Conservation (phyloP, 2,329 filamentous ascomycete genomes). For the Chrysosporium keratinophilum region DNA sequence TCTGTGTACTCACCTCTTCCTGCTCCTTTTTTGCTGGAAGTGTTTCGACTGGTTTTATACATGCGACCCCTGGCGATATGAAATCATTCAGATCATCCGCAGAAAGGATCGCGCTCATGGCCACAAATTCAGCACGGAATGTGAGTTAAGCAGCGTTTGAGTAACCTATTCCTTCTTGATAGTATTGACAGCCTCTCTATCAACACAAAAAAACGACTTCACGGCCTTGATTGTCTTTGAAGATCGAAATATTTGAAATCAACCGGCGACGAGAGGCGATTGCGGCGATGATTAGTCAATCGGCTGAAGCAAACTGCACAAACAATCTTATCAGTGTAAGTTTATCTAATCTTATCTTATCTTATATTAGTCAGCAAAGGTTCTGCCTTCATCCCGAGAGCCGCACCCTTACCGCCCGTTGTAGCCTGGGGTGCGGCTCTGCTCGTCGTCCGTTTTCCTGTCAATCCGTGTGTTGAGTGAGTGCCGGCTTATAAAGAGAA, state of each 20-base stretch:
- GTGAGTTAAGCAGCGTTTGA: not conserved
- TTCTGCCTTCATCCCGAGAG: not conserved
- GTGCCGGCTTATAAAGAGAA: too few relatives aligned
- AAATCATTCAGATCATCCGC: slow-evolving; percentile 98
- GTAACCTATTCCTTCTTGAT: not conserved
- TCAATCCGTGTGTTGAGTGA: not conserved
- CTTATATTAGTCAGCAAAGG: not conserved
- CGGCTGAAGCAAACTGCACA: not conserved
- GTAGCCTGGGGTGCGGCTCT: not conserved
- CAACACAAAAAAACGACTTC: not conserved
- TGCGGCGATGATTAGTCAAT: slow-evolving; percentile 1
- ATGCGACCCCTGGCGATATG: slow-evolving; percentile 92
- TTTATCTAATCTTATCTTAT: slow-evolving; percentile 1
- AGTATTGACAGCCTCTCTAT: not conserved
- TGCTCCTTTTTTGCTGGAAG: slow-evolving; percentile 55
- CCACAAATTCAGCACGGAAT: slow-evolving; percentile 17
- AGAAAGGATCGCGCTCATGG: slow-evolving; percentile 94
- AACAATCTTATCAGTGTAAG: not conserved
- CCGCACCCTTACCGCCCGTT: not conserved
- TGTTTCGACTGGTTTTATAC: slow-evolving; percentile 94
- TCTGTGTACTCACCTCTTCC: slow-evolving; percentile 31
- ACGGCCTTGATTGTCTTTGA: not conserved
- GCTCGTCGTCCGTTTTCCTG: not conserved
- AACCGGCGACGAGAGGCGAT: not conserved
- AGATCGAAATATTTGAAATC: not conserved